These are phyloP conservation scores for Kodamaea derodonti DNA, from an alignment of 1,139 yeast genomes.

Conservation along the genomic window DNA sequence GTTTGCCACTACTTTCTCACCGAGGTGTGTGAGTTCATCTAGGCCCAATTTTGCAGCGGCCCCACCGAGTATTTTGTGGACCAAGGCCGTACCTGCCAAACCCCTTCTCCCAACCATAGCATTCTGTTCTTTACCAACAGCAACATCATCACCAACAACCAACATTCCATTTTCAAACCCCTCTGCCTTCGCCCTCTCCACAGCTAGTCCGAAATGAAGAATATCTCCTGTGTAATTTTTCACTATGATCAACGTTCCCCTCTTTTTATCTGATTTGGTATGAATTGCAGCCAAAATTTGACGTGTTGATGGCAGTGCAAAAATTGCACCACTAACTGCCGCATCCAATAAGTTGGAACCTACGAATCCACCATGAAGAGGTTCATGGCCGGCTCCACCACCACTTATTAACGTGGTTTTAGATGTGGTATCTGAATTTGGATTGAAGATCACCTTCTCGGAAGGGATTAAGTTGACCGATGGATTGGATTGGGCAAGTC, in stretches of 20 bases:
- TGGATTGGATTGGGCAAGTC: constrained; percentile 69
- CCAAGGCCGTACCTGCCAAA: constrained; percentile 82
- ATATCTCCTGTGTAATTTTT: constrained; percentile 95
- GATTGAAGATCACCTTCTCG: constrained; percentile 63
- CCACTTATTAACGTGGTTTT: constrained; percentile 78
- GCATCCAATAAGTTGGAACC: constrained; percentile 80
- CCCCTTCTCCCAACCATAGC: constrained; percentile 93
- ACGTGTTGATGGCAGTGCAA: constrained; percentile 89
- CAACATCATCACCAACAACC: constrained; percentile 84
- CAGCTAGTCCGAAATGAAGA: constrained; percentile 86
- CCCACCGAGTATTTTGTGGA: constrained; percentile 84
- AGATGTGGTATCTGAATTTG: constrained; percentile 29
- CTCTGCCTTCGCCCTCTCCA: constrained; percentile 76
- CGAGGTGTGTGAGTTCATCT: constrained; percentile 52
- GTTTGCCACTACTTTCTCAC: constrained; percentile 56
- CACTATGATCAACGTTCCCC: constrained; percentile 72
- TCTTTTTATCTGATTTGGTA: constrained; percentile 51
- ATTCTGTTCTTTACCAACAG: constrained; percentile 84
- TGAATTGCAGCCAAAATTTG: constrained; percentile 74
- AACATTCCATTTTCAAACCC: constrained; percentile 72
- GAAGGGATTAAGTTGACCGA: constrained; percentile 56
- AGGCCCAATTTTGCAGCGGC: constrained; percentile 45
- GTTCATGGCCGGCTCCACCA: constrained; percentile 97
- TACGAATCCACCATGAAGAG: constrained; percentile 86
- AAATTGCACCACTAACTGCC: constrained; percentile 84